Evolutionary conservation across 345 rosid species (phyloP).

Genomic region (Dovyalis caffra): DNA sequence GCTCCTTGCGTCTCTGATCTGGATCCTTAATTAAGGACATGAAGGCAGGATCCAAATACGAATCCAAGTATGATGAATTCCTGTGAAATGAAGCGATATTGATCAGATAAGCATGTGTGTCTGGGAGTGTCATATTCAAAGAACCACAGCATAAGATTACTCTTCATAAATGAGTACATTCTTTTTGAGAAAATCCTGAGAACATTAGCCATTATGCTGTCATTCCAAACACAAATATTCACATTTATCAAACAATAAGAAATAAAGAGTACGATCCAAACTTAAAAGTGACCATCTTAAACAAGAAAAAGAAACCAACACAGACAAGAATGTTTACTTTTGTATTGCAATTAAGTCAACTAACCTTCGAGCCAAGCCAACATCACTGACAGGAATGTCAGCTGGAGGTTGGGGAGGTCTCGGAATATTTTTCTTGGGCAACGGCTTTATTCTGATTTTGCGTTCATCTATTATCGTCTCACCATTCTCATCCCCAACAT

Average conservation of each 20-base stretch:
- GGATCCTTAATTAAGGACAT: slow-evolving; percentile 97
- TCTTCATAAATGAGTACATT: not conserved
- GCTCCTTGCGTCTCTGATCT: slow-evolving; percentile 86
- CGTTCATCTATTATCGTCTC: slow-evolving; percentile 95
- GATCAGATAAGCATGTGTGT: not conserved
- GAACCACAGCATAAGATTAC: not conserved
- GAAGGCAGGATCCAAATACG: slow-evolving; percentile 95
- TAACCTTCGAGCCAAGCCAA: slow-evolving; percentile 83
- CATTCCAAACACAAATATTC: not conserved
- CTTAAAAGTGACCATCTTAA: not conserved
- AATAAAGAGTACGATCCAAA: not conserved
- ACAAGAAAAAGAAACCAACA: not conserved
- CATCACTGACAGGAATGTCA: slow-evolving; percentile 67
- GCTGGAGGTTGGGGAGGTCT: slow-evolving; percentile 57
- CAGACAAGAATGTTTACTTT: not conserved
- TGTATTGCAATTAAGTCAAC: slow-evolving; percentile 18
- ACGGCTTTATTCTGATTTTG: slow-evolving; percentile 86
- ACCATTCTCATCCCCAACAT: slow-evolving; percentile 98
- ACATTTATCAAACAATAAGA: not conserved
- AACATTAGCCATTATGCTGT: not conserved
- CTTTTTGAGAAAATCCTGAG: not conserved
- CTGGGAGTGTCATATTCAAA: not conserved
- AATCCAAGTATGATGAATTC: slow-evolving; percentile 75
- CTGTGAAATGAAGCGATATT: slow-evolving; percentile 36
- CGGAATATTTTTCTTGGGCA: slow-evolving; percentile 66